Evolutionary conservation across 371 early-diverging fungal species (phyloP), one percentile per base, ranked within the genome.

Genomic region (Capillidium heterosporum): DNA sequence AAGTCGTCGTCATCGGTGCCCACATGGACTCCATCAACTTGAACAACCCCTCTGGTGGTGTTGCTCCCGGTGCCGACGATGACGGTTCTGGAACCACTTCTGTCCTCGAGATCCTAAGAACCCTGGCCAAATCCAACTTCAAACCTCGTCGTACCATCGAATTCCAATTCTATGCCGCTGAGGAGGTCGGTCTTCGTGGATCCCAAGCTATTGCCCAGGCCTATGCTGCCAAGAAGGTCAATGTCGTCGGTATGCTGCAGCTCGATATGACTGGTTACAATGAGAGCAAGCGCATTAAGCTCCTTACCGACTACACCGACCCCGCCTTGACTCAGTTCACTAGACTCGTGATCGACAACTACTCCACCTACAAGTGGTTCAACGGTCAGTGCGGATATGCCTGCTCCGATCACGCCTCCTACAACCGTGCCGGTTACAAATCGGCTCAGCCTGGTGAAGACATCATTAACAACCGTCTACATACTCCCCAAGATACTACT

Each of bases 161-260:
- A 64, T 93, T 95, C 76, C 95, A 94, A 68, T 96, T 89, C 86
- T 94, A 89, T 61, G 80, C 87, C 55, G 91, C 77, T 51, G 90
- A 88, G 65, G 90, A 91, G 65, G 87, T 72, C 47, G 91, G 90
- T 21, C 76, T 94, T 10, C 66, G 87, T 56, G 96, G 96, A 19
- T 86, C 87, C 26, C 88, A 91, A 69, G 86, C 70, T 51, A 77
- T 96, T 17, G 87, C 87, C 21, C 61, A 72, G 29, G 61, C 66
- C 21, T 96, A 93, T 67, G 66, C 69, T 59, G 56, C 68, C 23
- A 68, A 68, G 24, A 67, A 65, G 13, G 71, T 65, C 47, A 68
- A 71, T 15, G 82, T 90, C 2, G 65, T 75, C 54, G 92, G 80
- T 32, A 82, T 87, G 79, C 65, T 90, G 43, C 84, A 89, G 21